A percentile compares a stretch with the other conserved stretches of the same genome.
Conservation (phyloP, 2,329 filamentous ascomycete species). For the Dryadomyces quercivorus region DNA sequence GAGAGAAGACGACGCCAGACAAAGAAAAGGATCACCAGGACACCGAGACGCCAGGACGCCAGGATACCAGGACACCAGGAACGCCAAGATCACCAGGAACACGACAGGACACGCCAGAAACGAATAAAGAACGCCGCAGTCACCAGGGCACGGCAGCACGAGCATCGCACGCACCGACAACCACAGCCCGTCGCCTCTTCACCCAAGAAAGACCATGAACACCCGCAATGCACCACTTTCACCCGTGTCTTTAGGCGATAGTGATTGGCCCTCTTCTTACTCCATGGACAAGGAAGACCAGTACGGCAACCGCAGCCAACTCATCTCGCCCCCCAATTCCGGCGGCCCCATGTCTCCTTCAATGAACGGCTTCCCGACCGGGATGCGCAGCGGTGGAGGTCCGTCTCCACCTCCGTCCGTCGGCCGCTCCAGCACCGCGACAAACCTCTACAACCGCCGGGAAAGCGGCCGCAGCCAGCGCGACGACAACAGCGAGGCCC, state of each 20-base stretch:
- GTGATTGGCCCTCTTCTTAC: constrained; percentile 67
- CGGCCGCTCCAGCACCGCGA: constrained; percentile 72
- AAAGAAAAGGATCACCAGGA: background rate
- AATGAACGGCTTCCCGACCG: constrained; percentile 49
- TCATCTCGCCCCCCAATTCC: constrained; percentile 59
- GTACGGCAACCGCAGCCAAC: constrained; percentile 43
- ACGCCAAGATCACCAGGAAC: background rate
- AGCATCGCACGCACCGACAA: background rate
- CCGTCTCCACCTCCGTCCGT: constrained; percentile 84
- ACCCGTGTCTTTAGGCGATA: constrained; percentile 71
- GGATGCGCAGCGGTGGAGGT: constrained; percentile 43
- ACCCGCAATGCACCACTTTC: constrained; percentile 65
- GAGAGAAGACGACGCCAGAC: background rate
- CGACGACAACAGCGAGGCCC: constrained; percentile 47
- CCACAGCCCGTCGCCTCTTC: background rate
- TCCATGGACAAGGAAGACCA: constrained; percentile 37
- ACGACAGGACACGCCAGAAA: background rate
- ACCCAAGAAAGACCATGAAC: constrained; percentile 43
- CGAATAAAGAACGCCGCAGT: background rate
- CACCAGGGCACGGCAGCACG: background rate
- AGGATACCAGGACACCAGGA: too few relatives aligned
- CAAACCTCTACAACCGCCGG: constrained; percentile 53
- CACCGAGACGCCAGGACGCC: too few relatives aligned
- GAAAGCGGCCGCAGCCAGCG: constrained; percentile 50
- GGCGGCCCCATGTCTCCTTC: constrained; percentile 42